Conservation (phyloP, 2,329 filamentous ascomycete species). For the Claviceps spartinae region DNA sequence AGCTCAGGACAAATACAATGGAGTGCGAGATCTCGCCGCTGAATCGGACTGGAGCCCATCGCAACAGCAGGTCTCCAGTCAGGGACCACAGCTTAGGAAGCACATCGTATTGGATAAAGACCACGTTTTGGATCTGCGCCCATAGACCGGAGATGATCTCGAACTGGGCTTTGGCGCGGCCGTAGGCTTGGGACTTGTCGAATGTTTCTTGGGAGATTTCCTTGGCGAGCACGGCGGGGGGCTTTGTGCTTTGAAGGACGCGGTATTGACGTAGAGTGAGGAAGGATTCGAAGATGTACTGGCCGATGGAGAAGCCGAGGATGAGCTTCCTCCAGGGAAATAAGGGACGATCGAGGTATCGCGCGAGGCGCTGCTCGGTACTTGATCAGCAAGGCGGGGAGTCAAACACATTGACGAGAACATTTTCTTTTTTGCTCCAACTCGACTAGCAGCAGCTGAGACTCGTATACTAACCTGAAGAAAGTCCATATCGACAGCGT, state of each 20-base stretch:
- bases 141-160: slow-evolving; percentile 69
- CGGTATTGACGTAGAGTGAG: slow-evolving; percentile 83
- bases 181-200: slow-evolving; percentile 92
- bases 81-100: slow-evolving; percentile 82
- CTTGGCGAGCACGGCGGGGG: slow-evolving; percentile 74
- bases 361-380: slow-evolving; percentile 51
- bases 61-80: slow-evolving; percentile 60
- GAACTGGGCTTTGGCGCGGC: slow-evolving; percentile 89
- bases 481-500: slow-evolving; percentile 27
- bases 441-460: no score
- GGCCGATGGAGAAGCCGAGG: slow-evolving; percentile 81
- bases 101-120: slow-evolving; percentile 80
- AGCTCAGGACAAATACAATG: slow-evolving; percentile 79
- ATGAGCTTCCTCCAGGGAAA: slow-evolving; percentile 98
- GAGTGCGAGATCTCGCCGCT: slow-evolving; percentile 88
- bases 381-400: neutral
- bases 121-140: slow-evolving; percentile 76
- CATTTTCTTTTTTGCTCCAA: no score
- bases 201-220: slow-evolving; percentile 85
- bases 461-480: slow-evolving; percentile 24
- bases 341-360: slow-evolving; percentile 75
- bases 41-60: slow-evolving; percentile 64
- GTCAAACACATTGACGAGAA: neutral
- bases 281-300: slow-evolving; percentile 82
- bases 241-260: slow-evolving; percentile 63